phyloP scores from a whole-genome alignment of 1,284 basidiomycete species.

The Apiotrichum veenhuisii region DNA sequence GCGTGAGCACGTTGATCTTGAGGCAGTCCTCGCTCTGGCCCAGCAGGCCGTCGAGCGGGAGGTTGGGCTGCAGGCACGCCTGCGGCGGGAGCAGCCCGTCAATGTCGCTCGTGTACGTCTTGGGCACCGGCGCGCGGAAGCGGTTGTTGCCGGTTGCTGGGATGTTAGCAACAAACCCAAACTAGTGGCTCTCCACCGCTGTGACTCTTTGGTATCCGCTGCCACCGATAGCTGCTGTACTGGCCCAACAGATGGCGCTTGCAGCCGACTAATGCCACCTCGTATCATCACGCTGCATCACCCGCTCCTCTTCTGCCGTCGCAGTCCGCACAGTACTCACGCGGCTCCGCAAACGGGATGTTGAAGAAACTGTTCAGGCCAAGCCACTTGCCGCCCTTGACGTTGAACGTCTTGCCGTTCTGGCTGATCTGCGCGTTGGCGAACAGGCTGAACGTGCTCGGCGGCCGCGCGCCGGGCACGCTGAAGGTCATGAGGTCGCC shows the following conservation, averaged over 20 bases:
- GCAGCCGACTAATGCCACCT: too few species aligned
- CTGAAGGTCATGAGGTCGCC: too few species aligned
- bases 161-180: too few species aligned
- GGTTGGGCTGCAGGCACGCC: conserved; percentile 33
- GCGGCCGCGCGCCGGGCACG: too few species aligned
- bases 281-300: too few species aligned
- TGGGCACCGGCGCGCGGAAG: conserved; percentile 44
- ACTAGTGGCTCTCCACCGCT: too few species aligned
- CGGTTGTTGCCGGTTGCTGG: conserved; percentile 26
- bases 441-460: too few species aligned
- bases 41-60: conserved; percentile 19
- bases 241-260: too few species aligned
- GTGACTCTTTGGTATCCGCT: too few species aligned
- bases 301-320: background rate
- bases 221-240: too few species aligned
- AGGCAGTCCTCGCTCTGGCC: conserved; percentile 49
- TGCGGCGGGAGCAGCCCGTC: conserved; percentile 26
- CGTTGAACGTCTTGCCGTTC: background rate
- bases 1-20: conserved; percentile 46
- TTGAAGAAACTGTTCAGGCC: conserved; percentile 9
- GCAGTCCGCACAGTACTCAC: conserved; percentile 4
- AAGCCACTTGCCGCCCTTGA: background rate
- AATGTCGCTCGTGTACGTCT: conserved; percentile 28
- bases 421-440: too few species aligned
- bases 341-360: conserved; percentile 13